A percentile compares a stretch with the other conserved stretches of the same genome.
phyloP scores from a whole-genome alignment of 768 basidiomycete species.

The Nidularia pulvinata region DNA sequence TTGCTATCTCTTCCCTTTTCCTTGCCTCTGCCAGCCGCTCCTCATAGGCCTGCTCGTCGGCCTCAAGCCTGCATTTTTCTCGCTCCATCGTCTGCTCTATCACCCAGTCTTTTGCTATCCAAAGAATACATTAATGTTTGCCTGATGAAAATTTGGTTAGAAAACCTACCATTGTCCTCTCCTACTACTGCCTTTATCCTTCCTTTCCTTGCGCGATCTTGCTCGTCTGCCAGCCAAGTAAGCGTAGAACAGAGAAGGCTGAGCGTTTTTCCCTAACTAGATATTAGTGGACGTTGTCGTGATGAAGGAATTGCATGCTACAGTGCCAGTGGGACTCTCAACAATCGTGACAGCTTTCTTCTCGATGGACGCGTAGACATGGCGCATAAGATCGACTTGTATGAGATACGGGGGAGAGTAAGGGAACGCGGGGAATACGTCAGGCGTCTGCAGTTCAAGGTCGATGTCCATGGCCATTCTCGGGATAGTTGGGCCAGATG shows the following conservation, averaged over 20 bases:
- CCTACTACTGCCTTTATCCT: conserved; percentile 42
- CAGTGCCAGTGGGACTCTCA: conserved; percentile 90
- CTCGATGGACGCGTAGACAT: conserved; percentile 82
- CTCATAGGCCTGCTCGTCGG: conserved; percentile 64
- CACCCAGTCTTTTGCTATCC: conserved; percentile 73
- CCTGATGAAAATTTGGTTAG: background rate
- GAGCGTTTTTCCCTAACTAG: conserved; percentile 80
- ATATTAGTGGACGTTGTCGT: too few species aligned
- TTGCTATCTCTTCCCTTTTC: conserved; percentile 58
- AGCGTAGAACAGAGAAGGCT: conserved; percentile 77
- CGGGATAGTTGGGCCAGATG: too few species aligned
- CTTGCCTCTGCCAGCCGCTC: conserved; percentile 58
- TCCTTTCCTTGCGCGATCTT: conserved; percentile 67
- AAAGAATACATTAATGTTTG: background rate
- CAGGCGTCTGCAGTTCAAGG: conserved; percentile 61
- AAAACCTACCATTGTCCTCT: conserved; percentile 26
- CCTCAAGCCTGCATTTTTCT: conserved; percentile 64
- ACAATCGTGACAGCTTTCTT: conserved; percentile 75
- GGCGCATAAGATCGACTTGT: conserved; percentile 86
- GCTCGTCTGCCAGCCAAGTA: conserved; percentile 75
- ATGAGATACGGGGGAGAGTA: conserved; percentile 83
- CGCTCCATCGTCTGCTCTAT: conserved; percentile 68
- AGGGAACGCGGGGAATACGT: conserved; percentile 77
- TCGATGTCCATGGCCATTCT: conserved; percentile 1
- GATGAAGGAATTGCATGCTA: conserved; percentile 30